Evolutionary conservation across 805 yeast genomes (phyloP).

Genomic region (Tetrapisispora phaffii): DNA sequence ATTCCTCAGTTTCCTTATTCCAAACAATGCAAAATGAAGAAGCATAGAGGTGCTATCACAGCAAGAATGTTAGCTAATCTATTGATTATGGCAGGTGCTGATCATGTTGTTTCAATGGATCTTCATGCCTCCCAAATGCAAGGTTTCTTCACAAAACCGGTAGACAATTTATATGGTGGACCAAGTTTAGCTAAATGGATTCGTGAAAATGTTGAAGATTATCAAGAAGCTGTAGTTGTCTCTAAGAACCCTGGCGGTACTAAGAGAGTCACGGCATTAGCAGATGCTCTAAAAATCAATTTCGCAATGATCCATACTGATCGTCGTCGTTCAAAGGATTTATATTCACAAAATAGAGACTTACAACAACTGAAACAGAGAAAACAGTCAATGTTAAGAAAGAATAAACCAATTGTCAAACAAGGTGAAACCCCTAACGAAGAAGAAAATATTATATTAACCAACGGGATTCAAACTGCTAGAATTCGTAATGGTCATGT

Average conservation of each 20-base stretch:
- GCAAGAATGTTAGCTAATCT: slow-evolving; percentile 96
- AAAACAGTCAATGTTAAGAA: slow-evolving; percentile 41
- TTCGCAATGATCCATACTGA: slow-evolving; percentile 99
- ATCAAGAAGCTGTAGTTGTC: slow-evolving; percentile 84
- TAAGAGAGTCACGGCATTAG: slow-evolving; percentile 92
- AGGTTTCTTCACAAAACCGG: slow-evolving; percentile 95
- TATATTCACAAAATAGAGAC: slow-evolving; percentile 34
- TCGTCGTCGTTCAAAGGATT: slow-evolving; percentile 78
- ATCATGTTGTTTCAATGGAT: slow-evolving; percentile 97
- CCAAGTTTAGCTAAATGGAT: slow-evolving; percentile 97
- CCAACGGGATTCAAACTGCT: slow-evolving; percentile 85
- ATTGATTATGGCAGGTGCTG: slow-evolving; percentile 97
- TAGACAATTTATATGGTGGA: slow-evolving; percentile 91
- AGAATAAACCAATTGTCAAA: slow-evolving; percentile 34
- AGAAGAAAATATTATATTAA: slow-evolving; percentile 57
- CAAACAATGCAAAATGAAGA: slow-evolving; percentile 95
- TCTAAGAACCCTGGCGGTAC: slow-evolving; percentile 99
- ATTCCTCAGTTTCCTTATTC: slow-evolving; percentile 97
- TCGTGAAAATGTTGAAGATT: slow-evolving; percentile 76
- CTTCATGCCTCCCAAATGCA: slow-evolving; percentile 96
- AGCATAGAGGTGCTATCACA: slow-evolving; percentile 96
- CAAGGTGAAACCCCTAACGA: slow-evolving; percentile 41
- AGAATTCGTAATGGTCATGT: slow-evolving; percentile 95
- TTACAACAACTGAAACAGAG: slow-evolving; percentile 31
- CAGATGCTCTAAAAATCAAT: slow-evolving; percentile 91